Evolutionary conservation across 805 yeast genomes (phyloP), one percentile per base, ranked within the genome.

Genomic region (Hyphopichia homilentoma): DNA sequence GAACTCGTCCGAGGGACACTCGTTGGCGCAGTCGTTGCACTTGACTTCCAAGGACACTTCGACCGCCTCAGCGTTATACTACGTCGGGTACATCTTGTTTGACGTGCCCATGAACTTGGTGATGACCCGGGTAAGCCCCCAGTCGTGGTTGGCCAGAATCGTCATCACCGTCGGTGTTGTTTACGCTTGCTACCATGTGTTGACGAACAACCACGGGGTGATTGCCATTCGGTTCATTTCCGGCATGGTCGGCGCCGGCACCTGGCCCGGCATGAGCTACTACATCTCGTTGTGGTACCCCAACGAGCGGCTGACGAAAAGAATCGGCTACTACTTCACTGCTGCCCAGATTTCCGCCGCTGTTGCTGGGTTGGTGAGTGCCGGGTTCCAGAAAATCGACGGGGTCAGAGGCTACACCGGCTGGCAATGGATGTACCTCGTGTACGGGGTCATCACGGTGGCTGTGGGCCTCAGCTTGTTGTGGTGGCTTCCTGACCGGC

Each of bases 281-380:
- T 86, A 86, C 49, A 68, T 86, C 26, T 76, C 89, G 0, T 61
- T 85, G 46, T 86, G 94, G 90, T 86, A 86, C 50, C 95, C 95
- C 2, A 74, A 79, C 32, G 79, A 82, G 29, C 67, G 93, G 38
- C 74, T 79, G 44, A 84, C 94, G 2, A 72, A 75, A 41, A 68
- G 96, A 51, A 82, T 86, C 41, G 96, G 96, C 2, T 86, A 82
- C 60, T 86, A 86, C 57, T 86, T 81, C 57, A 86, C 95, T 1
- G 96, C 96, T 14, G 94, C 96, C 1, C 96, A 86, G 58, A 54
- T 86, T n/a, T 79, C 89, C 27, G 89, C 95, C 1, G 79, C 95
- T n/a, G 90, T 78, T 6, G 88, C 89, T 6, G 95, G 95, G 25
- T 70, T 86, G 34, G 86, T 86, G 9, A 75, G 84, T 34, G 96